Evolutionary conservation across 208 protist species (phyloP).

Genomic region (Strigomonas galati): DNA sequence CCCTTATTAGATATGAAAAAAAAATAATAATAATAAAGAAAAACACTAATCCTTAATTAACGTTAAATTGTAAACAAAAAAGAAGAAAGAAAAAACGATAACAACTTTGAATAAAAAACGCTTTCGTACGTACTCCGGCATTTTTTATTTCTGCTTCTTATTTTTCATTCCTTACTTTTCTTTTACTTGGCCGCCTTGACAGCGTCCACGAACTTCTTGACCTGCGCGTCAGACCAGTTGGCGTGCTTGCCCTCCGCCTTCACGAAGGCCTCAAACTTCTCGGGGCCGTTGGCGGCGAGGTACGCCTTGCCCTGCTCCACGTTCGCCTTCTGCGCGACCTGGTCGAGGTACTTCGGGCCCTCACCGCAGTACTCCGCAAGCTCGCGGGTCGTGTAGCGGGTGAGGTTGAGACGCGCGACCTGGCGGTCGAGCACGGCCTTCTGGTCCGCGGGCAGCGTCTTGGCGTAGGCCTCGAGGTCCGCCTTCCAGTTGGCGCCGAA

Average conservation of each 20-base stretch:
- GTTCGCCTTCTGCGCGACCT: conserved; percentile 68
- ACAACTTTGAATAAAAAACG: background rate
- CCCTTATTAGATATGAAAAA: conserved; percentile 1
- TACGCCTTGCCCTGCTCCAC: conserved; percentile 70
- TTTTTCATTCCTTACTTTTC: background rate
- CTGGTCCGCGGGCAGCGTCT: conserved; percentile 65
- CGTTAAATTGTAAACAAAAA: background rate
- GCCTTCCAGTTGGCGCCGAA: conserved; percentile 78
- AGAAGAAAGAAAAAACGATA: conserved; percentile 8
- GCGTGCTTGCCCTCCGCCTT: conserved; percentile 73
- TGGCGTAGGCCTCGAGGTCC: conserved; percentile 72
- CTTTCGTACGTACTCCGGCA: background rate
- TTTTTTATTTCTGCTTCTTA: background rate
- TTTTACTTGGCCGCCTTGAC: conserved; percentile 76
- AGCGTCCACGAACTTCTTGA: conserved; percentile 76
- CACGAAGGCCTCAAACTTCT: conserved; percentile 76
- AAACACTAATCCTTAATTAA: conserved; percentile 3
- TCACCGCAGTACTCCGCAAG: conserved; percentile 75
- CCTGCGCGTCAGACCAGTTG: conserved; percentile 76
- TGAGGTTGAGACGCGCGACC: conserved; percentile 72
- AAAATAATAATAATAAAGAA: conserved; percentile 15
- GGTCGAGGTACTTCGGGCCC: conserved; percentile 64
- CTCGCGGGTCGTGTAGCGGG: conserved; percentile 87
- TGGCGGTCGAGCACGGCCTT: conserved; percentile 71
- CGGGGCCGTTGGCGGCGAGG: conserved; percentile 55